These are phyloP conservation scores for Lagenidium giganteum DNA, from an alignment of 352 stramenopile genomes.

Conservation along the genomic window DNA sequence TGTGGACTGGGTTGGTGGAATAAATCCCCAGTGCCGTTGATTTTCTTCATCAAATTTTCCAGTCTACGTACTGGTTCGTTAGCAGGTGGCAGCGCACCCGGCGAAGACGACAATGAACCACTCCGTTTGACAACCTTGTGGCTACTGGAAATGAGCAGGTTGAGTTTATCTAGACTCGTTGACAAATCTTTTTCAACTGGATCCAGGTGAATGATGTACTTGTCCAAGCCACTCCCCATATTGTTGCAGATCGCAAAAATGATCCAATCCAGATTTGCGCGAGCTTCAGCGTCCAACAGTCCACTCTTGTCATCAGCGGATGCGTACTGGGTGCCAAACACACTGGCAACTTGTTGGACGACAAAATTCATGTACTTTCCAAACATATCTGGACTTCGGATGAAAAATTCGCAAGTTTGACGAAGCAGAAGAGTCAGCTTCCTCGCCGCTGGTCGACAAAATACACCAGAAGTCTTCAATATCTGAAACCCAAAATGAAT, in stretches of 20 bases:
- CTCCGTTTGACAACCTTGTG: too few species aligned
- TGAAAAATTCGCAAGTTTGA: conserved; percentile 56
- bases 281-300: conserved; percentile 41
- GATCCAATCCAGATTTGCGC: conserved; percentile 69
- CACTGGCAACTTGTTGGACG: conserved; percentile 68
- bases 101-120: too few species aligned
- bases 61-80: too few species aligned
- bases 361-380: conserved; percentile 79
- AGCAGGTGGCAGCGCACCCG: too few species aligned
- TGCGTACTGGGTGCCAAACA: conserved; percentile 41
- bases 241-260: conserved; percentile 78
- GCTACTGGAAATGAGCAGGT: conserved; percentile 35
- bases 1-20: too few species aligned
- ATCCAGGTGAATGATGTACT: conserved; percentile 68
- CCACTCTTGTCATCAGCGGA: conserved; percentile 1
- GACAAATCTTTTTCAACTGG: conserved; percentile 48
- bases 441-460: conserved; percentile 23
- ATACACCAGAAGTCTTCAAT: too few species aligned
- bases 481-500: conserved; percentile 70
- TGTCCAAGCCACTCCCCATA: conserved; percentile 56
- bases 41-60: too few species aligned
- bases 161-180: conserved; percentile 68
- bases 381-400: conserved; percentile 58
- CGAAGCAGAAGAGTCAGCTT: conserved; percentile 52
- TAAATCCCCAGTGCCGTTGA: too few species aligned